Conservation (phyloP, 176 grass and related monocot species). For the Avena atlantica region DNA sequence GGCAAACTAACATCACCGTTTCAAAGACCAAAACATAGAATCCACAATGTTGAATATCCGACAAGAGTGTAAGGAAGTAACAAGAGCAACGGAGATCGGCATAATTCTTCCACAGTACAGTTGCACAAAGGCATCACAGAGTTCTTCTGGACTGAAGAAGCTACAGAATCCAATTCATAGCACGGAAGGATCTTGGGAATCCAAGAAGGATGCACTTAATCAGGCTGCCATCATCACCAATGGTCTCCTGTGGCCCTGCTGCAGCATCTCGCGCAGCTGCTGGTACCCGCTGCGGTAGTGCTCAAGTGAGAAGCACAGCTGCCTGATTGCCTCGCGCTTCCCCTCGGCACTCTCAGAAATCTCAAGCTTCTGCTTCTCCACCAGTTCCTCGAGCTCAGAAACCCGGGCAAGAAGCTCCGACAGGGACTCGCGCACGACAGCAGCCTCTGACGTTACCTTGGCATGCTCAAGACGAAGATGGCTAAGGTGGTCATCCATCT, state of each 20-base stretch:
- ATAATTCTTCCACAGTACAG: slow-evolving; percentile 21
- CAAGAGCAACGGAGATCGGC: background rate
- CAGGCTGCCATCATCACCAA: slow-evolving; percentile 52
- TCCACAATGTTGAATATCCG: slow-evolving; percentile 18
- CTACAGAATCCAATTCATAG: slow-evolving; percentile 21
- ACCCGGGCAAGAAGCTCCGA: slow-evolving; percentile 41
- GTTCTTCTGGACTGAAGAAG: slow-evolving; percentile 21
- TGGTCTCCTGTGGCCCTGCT: slow-evolving; percentile 69
- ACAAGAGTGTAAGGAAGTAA: slow-evolving; percentile 25
- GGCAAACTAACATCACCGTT: slow-evolving; percentile 2
- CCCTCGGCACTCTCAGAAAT: slow-evolving; percentile 75
- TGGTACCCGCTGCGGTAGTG: slow-evolving; percentile 82
- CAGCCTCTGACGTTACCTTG: slow-evolving; percentile 58
- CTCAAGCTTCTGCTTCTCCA: slow-evolving; percentile 65
- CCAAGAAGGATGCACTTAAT: slow-evolving; percentile 44
- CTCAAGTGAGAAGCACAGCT: slow-evolving; percentile 89
- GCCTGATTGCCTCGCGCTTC: slow-evolving; percentile 94
- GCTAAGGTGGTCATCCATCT: slow-evolving; percentile 59
- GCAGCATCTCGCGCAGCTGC: slow-evolving; percentile 70
- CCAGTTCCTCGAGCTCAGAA: slow-evolving; percentile 71
- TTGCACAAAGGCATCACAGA: slow-evolving; percentile 15
- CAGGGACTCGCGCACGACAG: slow-evolving; percentile 15
- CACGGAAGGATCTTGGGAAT: background rate
- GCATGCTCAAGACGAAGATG: slow-evolving; percentile 67
- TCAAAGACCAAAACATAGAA: slow-evolving; percentile 22